Base-by-base conservation (phyloP, 202 grass and related monocot species). In the Schoenoplectus tabernaemontani region DNA sequence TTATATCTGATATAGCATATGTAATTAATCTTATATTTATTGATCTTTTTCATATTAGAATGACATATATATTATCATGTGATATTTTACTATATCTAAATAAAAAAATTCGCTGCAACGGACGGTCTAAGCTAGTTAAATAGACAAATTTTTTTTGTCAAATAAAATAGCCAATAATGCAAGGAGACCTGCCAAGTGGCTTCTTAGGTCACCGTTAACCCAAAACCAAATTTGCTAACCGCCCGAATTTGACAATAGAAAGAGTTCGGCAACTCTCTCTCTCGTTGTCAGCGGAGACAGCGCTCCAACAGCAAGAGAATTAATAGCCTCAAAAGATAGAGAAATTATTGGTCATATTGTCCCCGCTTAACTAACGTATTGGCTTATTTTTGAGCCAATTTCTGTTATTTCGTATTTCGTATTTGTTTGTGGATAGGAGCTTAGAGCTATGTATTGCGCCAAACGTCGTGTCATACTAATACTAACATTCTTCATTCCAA, bases 271-370 rank as follows among this genome's bases (percentile, higher is more conserved):
- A 73, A 73, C 43, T 73, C 58, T 79, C 77, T 79, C 77, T 79
- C 38, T 79, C 77, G 12, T 48, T 61, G 77, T 64, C 77, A 64
- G 33, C 42, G 13, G 9, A 64, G 77, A 79, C n/a, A n/a, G n/a
- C n/a, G n/a, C n/a, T n/a, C n/a, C n/a, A 33, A 46, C 38, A 64
- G 58, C 58, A 62, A 64, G 23, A 6, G 11, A 62, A 61, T 16
- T 63, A 64, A 16, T 64, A 63, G 57, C 77, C 77, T 4, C 51
- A 57, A 10, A 22, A 15, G 4, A 26, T 9, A 4, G 57, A 5
- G 4, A 15, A 47, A 79, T 79, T 46, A 79, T 79, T 79, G 77
- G 10, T n/a, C 13, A 9, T 5, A 7, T 17, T 79, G 58, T 63
- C 77, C 57, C 77, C 68, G 51, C 24, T 73, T 17, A 72, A 9